These are phyloP conservation scores for Zygoascus sp. DNA, from an alignment of 1,139 yeast genomes.

Conservation along the genomic window DNA sequence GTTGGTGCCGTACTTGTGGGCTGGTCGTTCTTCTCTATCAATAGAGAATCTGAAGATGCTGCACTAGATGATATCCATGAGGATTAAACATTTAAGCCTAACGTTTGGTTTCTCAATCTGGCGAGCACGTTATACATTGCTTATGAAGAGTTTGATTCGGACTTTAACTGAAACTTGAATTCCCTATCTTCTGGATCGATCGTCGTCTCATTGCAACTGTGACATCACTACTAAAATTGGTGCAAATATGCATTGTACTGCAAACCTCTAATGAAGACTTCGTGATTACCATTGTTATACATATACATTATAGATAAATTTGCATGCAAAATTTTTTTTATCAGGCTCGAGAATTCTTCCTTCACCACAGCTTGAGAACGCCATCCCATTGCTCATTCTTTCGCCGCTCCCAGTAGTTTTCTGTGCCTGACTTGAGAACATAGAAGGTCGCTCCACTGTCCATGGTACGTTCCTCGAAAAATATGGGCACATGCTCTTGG, in stretches of 20 bases:
- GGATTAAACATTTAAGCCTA: not conserved
- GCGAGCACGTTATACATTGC: too few relatives aligned
- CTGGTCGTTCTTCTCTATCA: constrained; percentile 76
- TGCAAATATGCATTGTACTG: too few relatives aligned
- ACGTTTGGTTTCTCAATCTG: too few relatives aligned
- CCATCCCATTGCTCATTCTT: constrained; percentile 33
- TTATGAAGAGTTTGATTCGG: too few relatives aligned
- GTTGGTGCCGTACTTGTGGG: constrained; percentile 79
- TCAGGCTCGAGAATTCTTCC: not conserved
- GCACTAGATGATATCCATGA: constrained; percentile 2
- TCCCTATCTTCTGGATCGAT: too few relatives aligned
- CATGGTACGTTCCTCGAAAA: constrained; percentile 44
- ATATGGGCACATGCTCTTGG: constrained; percentile 51
- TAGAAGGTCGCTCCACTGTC: constrained; percentile 44
- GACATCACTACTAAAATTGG: too few relatives aligned
- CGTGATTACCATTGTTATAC: too few relatives aligned
- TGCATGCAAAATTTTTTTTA: not conserved
- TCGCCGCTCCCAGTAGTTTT: constrained; percentile 75
- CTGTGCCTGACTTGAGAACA: constrained; percentile 55
- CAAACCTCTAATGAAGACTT: not conserved
- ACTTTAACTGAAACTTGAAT: too few relatives aligned
- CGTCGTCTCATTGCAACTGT: too few relatives aligned
- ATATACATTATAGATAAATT: not conserved
- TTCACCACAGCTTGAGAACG: constrained; percentile 29
- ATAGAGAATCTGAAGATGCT: constrained; percentile 67